Percentiles rank a stretch among this genome's conserved stretches.
Conservation (phyloP, 257 asterid species). For the Gynochthodes officinalis region DNA sequence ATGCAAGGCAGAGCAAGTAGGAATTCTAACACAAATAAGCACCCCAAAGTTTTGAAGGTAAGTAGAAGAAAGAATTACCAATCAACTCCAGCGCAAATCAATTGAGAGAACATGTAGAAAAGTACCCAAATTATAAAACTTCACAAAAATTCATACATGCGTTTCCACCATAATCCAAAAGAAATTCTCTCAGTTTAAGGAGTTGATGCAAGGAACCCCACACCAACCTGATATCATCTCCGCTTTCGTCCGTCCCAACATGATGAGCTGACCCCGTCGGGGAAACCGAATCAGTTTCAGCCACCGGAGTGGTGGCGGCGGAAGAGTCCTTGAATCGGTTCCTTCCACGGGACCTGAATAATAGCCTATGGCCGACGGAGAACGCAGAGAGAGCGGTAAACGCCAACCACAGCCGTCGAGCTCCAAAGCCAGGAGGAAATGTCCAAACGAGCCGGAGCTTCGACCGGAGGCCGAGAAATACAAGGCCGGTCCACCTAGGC, state of each 20-base stretch:
- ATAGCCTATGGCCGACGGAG: slow-evolving; percentile 70
- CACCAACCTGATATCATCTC: slow-evolving; percentile 43
- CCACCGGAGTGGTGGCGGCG: slow-evolving; percentile 15
- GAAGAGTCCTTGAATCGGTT: slow-evolving; percentile 39
- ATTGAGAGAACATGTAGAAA: neutral
- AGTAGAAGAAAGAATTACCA: neutral
- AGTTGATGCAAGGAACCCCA: neutral
- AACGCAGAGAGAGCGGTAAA: slow-evolving; percentile 90
- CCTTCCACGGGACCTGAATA: slow-evolving; percentile 58
- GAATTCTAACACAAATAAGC: neutral
- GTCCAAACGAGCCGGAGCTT: slow-evolving; percentile 83
- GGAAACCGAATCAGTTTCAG: slow-evolving; percentile 19
- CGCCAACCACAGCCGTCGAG: slow-evolving; percentile 84
- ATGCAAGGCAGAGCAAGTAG: neutral
- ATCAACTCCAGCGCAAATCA: neutral
- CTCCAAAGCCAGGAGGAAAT: slow-evolving; percentile 89
- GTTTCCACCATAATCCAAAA: neutral
- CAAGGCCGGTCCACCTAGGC: slow-evolving; percentile 85
- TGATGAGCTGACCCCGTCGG: slow-evolving; percentile 6
- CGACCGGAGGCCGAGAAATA: slow-evolving; percentile 76
- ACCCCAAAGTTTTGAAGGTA: neutral
- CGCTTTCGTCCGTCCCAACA: slow-evolving; percentile 28
- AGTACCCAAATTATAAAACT: neutral
- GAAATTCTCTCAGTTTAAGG: neutral
- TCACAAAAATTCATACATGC: neutral